Evolutionary conservation across 495 filamentous ascomycete genomes (phyloP), one percentile per base, ranked within the genome.

Genomic region (Chaetomium tenue): DNA sequence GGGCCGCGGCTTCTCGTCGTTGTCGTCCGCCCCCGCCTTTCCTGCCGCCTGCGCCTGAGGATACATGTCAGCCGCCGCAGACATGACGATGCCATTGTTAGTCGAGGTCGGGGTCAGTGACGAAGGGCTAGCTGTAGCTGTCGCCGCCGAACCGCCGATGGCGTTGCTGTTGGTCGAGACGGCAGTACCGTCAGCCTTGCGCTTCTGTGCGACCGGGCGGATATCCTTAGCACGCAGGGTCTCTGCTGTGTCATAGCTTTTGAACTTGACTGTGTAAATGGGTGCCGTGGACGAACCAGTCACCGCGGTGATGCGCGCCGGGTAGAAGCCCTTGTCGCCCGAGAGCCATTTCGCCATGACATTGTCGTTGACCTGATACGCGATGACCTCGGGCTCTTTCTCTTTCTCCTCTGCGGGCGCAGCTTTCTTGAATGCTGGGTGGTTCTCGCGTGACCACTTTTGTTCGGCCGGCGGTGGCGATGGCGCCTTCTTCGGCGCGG

Each of bases 231-330:
- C 83, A 57, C 88, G 84, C 65, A 97, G 79, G 52, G 90, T 95
- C 77, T 97, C 91, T 52, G 91, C 91, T 18, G 86, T 92, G 65
- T 87, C 84, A 71, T 98, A 97, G 61, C 83, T 88, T 76, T 93
- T 92, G 82, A 98, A 98, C 58, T 88, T 93, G 65, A 98, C 93
- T 56, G 90, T 87, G 74, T 97, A 98, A 57, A 97, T 87, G 18
- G 93, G 95, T 40, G 89, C 88, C 59, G 86, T 89, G 22, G 88
- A 88, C 5, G 91, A 94, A 66, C 94, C 94, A 44, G 93, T 97
- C 67, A 96, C 93, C 37, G 90, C 92, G 20, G 89, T 94, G 76
- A 98, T 95, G 63, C 90, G 87, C 46, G 95, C 94, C 37, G 91
- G 89, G 79, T 98, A 98, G 82, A 93, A 96, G 9, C 83, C 82